phyloP scores from a whole-genome alignment of 768 basidiomycete species.

The Pisolithus orientalis region DNA sequence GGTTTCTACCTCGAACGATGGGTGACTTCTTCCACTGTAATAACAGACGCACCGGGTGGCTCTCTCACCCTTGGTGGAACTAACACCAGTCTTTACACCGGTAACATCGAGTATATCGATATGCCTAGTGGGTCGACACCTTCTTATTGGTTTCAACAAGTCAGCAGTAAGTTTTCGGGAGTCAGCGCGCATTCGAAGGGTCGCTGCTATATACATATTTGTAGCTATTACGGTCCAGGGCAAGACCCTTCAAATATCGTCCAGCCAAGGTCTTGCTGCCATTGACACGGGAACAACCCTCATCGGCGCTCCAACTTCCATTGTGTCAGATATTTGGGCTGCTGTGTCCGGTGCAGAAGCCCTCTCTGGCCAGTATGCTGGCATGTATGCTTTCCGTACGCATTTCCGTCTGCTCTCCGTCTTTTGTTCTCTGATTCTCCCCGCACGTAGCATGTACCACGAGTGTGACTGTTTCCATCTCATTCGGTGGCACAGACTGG shows the following conservation, averaged over 20 bases:
- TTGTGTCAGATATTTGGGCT: conserved; percentile 56
- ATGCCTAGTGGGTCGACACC: conserved; percentile 34
- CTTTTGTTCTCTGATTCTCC: neutral
- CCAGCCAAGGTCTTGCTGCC: conserved; percentile 48
- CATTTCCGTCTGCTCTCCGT: neutral
- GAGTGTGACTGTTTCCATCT: conserved; percentile 48
- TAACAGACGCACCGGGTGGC: conserved; percentile 49
- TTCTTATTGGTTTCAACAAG: conserved; percentile 57
- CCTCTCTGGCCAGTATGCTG: conserved; percentile 41
- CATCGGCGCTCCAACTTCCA: conserved; percentile 72
- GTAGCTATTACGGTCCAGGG: conserved; percentile 60
- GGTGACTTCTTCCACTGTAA: conserved; percentile 24
- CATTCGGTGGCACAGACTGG: conserved; percentile 79
- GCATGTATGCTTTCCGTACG: conserved; percentile 82
- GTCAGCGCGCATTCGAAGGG: neutral
- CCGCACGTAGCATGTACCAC: conserved; percentile 61
- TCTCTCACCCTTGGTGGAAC: conserved; percentile 68
- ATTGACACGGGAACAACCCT: conserved; percentile 97
- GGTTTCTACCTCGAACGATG: conserved; percentile 59
- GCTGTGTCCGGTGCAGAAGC: conserved; percentile 52
- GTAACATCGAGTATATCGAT: conserved; percentile 63
- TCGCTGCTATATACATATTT: neutral
- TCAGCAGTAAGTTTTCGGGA: conserved; percentile 38
- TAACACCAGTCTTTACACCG: conserved; percentile 52
- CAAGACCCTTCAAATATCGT: conserved; percentile 35